These are phyloP conservation scores for Anthracocystis walkeri DNA, from an alignment of 1,284 basidiomycete species.

Conservation along the genomic window DNA sequence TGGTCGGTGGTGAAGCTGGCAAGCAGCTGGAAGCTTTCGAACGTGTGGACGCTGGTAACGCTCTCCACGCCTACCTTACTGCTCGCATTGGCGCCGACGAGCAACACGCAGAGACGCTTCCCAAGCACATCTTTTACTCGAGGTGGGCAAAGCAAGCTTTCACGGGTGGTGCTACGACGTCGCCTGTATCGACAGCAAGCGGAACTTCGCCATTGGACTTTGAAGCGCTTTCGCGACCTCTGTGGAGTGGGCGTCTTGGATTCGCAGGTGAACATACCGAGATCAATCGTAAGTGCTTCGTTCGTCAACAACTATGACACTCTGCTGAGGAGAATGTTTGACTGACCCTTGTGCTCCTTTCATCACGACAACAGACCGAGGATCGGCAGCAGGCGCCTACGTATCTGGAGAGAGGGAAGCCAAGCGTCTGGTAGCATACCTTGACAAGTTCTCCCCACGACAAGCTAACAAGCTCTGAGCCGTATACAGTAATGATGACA, in stretches of 20 bases:
- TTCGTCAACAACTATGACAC: background rate
- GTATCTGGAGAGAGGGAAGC: slow-evolving; percentile 71
- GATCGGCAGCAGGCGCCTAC: slow-evolving; percentile 72
- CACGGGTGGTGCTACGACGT: slow-evolving; percentile 72
- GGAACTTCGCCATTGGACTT: slow-evolving; percentile 72
- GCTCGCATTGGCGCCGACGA: slow-evolving; percentile 29
- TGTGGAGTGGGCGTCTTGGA: slow-evolving; percentile 71
- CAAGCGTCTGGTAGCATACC: slow-evolving; percentile 45
- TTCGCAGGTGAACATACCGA: slow-evolving; percentile 74
- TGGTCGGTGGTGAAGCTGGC: slow-evolving; percentile 68
- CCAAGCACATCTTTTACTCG: slow-evolving; percentile 56
- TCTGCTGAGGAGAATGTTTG: no score
- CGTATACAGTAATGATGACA: background rate
- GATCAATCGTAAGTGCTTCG: slow-evolving; percentile 68
- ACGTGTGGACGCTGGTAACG: slow-evolving; percentile 58
- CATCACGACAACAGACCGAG: slow-evolving; percentile 55
- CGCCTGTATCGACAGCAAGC: slow-evolving; percentile 69
- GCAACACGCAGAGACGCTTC: slow-evolving; percentile 7
- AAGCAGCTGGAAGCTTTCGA: slow-evolving; percentile 62
- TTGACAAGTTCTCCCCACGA: slow-evolving; percentile 40
- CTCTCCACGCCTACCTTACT: slow-evolving; percentile 65
- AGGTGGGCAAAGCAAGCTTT: slow-evolving; percentile 72
- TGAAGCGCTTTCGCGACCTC: slow-evolving; percentile 70
- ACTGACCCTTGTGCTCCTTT: no score
- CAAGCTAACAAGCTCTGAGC: slow-evolving; percentile 35